A percentile compares a stretch with the other conserved stretches of the same genome.
Evolutionary conservation across 208 protist genomes (phyloP).

Genomic region (Vickermania spadyakhi): DNA sequence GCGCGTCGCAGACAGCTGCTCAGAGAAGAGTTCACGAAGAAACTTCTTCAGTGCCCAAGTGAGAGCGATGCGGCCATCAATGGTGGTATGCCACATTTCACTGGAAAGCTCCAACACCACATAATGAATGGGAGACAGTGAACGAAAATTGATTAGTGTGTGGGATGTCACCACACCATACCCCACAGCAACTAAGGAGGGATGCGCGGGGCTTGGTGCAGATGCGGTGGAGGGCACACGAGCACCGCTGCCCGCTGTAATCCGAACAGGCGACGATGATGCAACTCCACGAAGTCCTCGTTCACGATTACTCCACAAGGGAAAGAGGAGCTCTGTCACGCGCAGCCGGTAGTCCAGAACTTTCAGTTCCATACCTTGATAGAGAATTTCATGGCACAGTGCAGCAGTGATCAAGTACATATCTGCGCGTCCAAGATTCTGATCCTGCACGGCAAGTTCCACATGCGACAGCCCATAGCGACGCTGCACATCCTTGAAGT

Average conservation of each 20-base stretch:
- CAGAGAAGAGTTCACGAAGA: conserved; percentile 48
- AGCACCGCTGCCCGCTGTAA: neutral
- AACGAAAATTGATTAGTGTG: conserved; percentile 72
- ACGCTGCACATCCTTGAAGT: conserved; percentile 44
- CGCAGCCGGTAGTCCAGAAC: conserved; percentile 57
- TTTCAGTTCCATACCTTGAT: conserved; percentile 60
- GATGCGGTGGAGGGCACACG: neutral
- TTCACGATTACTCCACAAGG: too few relatives aligned
- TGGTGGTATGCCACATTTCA: conserved; percentile 79
- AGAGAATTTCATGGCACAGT: conserved; percentile 62
- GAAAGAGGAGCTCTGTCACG: conserved; percentile 56
- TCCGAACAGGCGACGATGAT: neutral
- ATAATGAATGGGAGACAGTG: conserved; percentile 69
- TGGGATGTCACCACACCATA: conserved; percentile 55
- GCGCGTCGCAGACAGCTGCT: conserved; percentile 56
- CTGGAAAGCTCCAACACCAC: conserved; percentile 61
- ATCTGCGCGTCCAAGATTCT: conserved; percentile 70
- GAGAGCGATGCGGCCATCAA: conserved; percentile 63
- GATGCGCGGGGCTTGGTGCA: neutral
- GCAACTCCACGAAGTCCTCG: too few relatives aligned
- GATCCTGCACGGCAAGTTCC: conserved; percentile 62
- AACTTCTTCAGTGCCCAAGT: conserved; percentile 73
- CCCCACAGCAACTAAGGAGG: conserved; percentile 23
- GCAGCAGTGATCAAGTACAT: conserved; percentile 66
- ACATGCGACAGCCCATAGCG: conserved; percentile 79